These are phyloP conservation scores for Saturnispora saitoi DNA, from an alignment of 805 yeast genomes.

Conservation along the genomic window DNA sequence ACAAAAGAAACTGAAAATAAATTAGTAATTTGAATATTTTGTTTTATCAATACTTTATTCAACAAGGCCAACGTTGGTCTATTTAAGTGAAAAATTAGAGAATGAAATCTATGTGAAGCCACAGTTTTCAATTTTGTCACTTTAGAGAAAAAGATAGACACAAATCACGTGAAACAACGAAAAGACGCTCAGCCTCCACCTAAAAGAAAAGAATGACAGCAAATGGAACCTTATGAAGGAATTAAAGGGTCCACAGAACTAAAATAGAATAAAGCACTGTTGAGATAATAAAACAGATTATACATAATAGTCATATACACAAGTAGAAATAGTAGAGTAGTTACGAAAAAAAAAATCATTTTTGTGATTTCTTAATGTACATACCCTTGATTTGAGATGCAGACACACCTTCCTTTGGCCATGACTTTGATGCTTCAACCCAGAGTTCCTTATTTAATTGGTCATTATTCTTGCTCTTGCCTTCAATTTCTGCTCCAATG, in stretches of 20 bases:
- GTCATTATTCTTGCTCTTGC: constrained; percentile 15
- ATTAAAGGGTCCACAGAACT: no score
- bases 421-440: constrained; percentile 26
- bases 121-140: not conserved
- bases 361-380: constrained; percentile 23
- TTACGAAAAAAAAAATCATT: not conserved
- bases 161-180: constrained; percentile 3
- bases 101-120: not conserved
- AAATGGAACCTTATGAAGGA: no score
- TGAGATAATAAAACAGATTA: not conserved
- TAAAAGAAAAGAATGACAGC: no score
- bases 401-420: constrained; percentile 29
- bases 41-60: not conserved
- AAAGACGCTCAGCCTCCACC: not conserved
- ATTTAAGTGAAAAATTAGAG: not conserved
- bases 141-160: not conserved
- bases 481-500: constrained; percentile 27
- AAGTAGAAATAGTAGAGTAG: not conserved
- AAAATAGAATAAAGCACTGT: not conserved
- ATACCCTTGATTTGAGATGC: constrained; percentile 26
- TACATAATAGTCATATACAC: not conserved
- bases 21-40: no score
- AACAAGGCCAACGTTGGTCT: not conserved
- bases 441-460: constrained; percentile 24
- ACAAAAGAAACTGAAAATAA: no score